These are phyloP conservation scores for Crithidia sp. DNA, from an alignment of 208 protist species.

Conservation along the genomic window DNA sequence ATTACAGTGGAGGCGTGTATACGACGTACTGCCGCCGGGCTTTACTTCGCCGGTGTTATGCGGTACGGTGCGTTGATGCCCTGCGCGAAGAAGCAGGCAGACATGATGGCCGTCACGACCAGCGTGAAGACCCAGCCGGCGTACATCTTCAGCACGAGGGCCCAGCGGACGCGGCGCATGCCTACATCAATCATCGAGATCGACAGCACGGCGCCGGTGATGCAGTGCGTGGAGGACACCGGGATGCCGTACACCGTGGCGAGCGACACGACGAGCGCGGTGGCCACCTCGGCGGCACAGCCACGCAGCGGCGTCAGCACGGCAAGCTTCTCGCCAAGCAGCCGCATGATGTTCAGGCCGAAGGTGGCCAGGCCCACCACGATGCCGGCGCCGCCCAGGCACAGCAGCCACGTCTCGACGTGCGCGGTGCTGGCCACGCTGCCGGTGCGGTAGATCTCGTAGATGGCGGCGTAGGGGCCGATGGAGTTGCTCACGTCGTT, in stretches of 20 bases:
- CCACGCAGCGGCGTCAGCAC: slow-evolving; percentile 60
- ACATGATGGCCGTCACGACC: slow-evolving; percentile 48
- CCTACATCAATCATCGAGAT: slow-evolving; percentile 64
- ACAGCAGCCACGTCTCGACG: slow-evolving; percentile 59
- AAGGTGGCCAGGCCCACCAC: slow-evolving; percentile 74
- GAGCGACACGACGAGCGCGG: slow-evolving; percentile 70
- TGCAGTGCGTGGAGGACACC: slow-evolving; percentile 89
- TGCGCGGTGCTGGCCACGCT: slow-evolving; percentile 34
- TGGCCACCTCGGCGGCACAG: slow-evolving; percentile 65
- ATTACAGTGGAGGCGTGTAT: neutral
- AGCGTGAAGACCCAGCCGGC: slow-evolving; percentile 58
- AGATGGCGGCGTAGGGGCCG: slow-evolving; percentile 66
- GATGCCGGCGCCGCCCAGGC: slow-evolving; percentile 63
- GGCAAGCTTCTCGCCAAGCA: slow-evolving; percentile 50
- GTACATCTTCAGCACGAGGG: slow-evolving; percentile 60
- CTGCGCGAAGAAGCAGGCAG: slow-evolving; percentile 62
- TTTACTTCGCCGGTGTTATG: neutral
- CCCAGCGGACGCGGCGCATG: slow-evolving; percentile 45
- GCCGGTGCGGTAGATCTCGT: slow-evolving; percentile 51
- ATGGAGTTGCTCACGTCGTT: slow-evolving; percentile 81
- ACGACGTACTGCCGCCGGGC: neutral
- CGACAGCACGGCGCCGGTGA: slow-evolving; percentile 75
- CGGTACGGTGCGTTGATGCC: slow-evolving; percentile 47
- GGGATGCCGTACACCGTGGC: slow-evolving; percentile 70
- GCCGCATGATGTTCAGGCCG: slow-evolving; percentile 59